Conservation (phyloP, 345 rosid species). For the Anacardium occidentale region DNA sequence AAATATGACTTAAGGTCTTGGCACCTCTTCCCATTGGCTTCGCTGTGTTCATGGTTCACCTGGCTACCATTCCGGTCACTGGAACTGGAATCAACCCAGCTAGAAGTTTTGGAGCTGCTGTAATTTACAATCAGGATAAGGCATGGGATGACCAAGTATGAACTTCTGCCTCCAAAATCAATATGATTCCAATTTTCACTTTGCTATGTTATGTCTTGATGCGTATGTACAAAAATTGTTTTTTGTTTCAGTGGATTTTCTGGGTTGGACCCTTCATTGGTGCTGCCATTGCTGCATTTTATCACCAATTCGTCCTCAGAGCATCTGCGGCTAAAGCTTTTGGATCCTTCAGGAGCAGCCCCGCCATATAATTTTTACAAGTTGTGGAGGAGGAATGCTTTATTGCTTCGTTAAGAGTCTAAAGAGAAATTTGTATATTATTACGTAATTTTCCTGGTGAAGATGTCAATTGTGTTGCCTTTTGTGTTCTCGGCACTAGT, state of each 20-base stretch:
- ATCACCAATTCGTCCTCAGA: slow-evolving; percentile 54
- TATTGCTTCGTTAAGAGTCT: neutral
- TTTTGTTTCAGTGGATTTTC: slow-evolving; percentile 57
- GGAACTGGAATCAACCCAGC: slow-evolving; percentile 77
- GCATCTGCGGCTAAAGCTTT: slow-evolving; percentile 56
- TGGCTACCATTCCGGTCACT: slow-evolving; percentile 68
- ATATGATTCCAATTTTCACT: neutral
- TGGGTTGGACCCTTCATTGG: slow-evolving; percentile 80
- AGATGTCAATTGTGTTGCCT: too few relatives aligned
- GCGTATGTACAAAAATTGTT: neutral
- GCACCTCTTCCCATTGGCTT: slow-evolving; percentile 70
- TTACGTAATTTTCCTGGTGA: too few relatives aligned
- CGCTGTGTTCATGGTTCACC: slow-evolving; percentile 70
- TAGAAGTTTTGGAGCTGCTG: slow-evolving; percentile 66
- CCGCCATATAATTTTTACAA: slow-evolving; percentile 12
- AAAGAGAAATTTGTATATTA: too few relatives aligned
- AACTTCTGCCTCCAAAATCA: neutral
- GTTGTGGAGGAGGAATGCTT: too few relatives aligned
- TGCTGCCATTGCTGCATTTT: slow-evolving; percentile 64
- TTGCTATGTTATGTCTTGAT: neutral
- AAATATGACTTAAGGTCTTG: slow-evolving; percentile 39
- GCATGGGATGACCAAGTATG: slow-evolving; percentile 64
- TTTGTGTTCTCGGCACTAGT: too few relatives aligned
- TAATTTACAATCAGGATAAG: slow-evolving; percentile 43
- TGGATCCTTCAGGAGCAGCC: slow-evolving; percentile 59